Conservation (phyloP, 2,329 filamentous ascomycete genomes). For the Aspergillus cejpii region DNA sequence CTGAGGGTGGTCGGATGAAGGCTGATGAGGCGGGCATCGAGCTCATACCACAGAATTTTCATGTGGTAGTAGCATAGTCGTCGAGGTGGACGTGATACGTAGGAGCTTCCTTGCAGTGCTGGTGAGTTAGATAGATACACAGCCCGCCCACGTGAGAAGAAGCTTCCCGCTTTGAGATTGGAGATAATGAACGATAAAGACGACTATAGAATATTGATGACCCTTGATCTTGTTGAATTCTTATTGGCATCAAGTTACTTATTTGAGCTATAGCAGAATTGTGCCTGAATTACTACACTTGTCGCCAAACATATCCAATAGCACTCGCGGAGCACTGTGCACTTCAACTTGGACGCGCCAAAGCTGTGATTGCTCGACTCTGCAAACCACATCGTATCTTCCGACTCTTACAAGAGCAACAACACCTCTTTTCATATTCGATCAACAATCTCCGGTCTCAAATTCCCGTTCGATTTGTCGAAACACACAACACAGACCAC, state of each 20-base stretch:
- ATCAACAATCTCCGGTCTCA: not conserved
- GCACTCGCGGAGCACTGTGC: not conserved
- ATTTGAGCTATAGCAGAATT: not conserved
- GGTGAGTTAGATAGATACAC: constrained; percentile 7
- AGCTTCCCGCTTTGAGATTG: not conserved
- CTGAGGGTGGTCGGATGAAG: constrained; percentile 26
- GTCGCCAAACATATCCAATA: not conserved
- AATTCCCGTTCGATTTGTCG: not conserved
- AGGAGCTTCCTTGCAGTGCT: constrained; percentile 2
- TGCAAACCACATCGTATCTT: not conserved
- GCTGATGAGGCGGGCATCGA: constrained; percentile 31
- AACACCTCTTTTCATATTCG: not conserved
- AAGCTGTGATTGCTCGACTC: not conserved
- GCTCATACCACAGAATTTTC: constrained; percentile 38
- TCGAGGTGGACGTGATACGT: constrained; percentile 12
- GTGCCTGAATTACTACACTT: not conserved
- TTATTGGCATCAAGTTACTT: not conserved
- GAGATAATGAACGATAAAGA: not conserved
- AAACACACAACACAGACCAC: not conserved
- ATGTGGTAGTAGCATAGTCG: constrained; percentile 26
- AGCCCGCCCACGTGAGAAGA: constrained; percentile 12
- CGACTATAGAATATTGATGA: not conserved
- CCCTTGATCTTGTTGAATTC: not conserved
- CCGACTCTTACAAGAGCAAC: not conserved
- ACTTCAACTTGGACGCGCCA: not conserved